Conservation (phyloP, 192 early-diverging fungal species). For the Mortierella alpina region DNA sequence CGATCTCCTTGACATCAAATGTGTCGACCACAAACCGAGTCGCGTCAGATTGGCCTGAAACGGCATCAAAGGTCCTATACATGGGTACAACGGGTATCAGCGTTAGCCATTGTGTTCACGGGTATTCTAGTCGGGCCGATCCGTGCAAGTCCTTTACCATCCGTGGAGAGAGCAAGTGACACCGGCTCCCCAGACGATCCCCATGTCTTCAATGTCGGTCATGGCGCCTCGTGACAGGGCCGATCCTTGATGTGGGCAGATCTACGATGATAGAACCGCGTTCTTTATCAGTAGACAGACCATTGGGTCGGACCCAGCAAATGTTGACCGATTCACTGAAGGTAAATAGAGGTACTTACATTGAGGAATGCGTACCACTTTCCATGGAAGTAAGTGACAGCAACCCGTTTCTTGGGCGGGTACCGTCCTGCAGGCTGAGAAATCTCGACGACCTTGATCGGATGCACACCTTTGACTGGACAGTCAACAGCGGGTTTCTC, state of each 20-base stretch:
- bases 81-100: background rate
- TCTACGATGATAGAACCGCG: slow-evolving; percentile 1
- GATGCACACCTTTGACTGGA: slow-evolving; percentile 5
- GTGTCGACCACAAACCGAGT: slow-evolving; percentile 51
- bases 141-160: slow-evolving; percentile 17
- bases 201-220: slow-evolving; percentile 53
- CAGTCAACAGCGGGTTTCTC: background rate
- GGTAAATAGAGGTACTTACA: slow-evolving; percentile 16
- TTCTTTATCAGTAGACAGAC: background rate
- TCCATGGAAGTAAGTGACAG: slow-evolving; percentile 34
- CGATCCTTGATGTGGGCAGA: slow-evolving; percentile 51
- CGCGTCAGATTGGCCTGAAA: slow-evolving; percentile 42
- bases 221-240: slow-evolving; percentile 36
- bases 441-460: slow-evolving; percentile 46
- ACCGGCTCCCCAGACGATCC: slow-evolving; percentile 50
- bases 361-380: slow-evolving; percentile 54
- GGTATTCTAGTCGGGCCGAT: background rate
- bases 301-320: background rate
- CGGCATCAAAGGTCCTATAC: slow-evolving; percentile 45
- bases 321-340: background rate
- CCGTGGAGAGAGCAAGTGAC: slow-evolving; percentile 36
- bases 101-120: background rate
- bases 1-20: slow-evolving; percentile 44
- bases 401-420: slow-evolving; percentile 38
- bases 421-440: slow-evolving; percentile 46